phyloP scores from a whole-genome alignment of 371 early-diverging fungal genomes.

The Apophysomyces sp. region DNA sequence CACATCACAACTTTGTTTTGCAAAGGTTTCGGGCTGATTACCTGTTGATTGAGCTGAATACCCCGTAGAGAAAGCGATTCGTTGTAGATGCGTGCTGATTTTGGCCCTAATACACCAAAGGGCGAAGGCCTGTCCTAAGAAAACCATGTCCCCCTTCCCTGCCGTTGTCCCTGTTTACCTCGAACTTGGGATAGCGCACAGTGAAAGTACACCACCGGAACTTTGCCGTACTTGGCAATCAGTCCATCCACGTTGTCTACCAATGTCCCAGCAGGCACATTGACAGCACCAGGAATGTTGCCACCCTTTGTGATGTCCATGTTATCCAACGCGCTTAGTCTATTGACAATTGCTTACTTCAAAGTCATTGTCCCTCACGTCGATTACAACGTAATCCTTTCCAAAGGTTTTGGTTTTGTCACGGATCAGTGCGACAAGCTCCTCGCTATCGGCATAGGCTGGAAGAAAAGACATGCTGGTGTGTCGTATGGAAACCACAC shows the following conservation, averaged over 20 bases:
- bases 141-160: background rate
- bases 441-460: slow-evolving; percentile 56
- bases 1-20: background rate
- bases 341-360: slow-evolving; percentile 34
- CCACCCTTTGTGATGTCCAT: slow-evolving; percentile 58
- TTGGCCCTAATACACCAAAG: slow-evolving; percentile 55
- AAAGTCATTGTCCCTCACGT: slow-evolving; percentile 81
- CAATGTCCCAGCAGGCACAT: slow-evolving; percentile 72
- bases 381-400: slow-evolving; percentile 77
- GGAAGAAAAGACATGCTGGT: slow-evolving; percentile 27
- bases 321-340: background rate
- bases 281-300: slow-evolving; percentile 75
- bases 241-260: slow-evolving; percentile 45
- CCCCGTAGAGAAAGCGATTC: slow-evolving; percentile 49
- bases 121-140: background rate
- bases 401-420: slow-evolving; percentile 53
- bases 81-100: slow-evolving; percentile 74
- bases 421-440: slow-evolving; percentile 56
- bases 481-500: too few relatives aligned
- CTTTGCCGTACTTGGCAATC: slow-evolving; percentile 50
- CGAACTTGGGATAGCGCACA: slow-evolving; percentile 85
- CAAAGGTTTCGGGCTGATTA: background rate
- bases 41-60: slow-evolving; percentile 24
- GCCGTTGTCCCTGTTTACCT: slow-evolving; percentile 26
- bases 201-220: slow-evolving; percentile 77